A percentile compares a stretch with the other conserved stretches of the same genome.
Conservation (phyloP, 192 early-diverging fungal species). For the Entomortierella chlamydospora region DNA sequence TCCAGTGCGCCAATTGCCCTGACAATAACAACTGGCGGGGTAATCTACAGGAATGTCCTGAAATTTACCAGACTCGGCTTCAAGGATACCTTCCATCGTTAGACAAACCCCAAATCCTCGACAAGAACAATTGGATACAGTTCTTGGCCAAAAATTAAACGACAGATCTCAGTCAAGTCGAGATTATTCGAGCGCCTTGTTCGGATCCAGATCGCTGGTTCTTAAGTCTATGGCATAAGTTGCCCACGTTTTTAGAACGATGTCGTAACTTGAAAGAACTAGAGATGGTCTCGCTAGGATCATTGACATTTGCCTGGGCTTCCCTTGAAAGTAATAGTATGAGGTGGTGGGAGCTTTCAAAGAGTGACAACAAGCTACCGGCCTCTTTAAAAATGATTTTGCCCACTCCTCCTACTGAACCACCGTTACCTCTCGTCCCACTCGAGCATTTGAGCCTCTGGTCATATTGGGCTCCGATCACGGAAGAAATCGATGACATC, state of each 20-base stretch:
- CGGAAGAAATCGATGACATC: slow-evolving; percentile 4
- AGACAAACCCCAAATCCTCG: neutral
- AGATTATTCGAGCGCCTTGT: neutral
- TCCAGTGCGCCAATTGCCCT: slow-evolving; percentile 11
- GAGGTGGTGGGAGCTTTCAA: too few species aligned
- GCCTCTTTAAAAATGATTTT: too few species aligned
- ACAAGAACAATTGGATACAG: slow-evolving; percentile 13
- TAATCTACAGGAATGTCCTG: neutral
- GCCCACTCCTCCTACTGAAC: neutral
- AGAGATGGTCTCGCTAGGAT: neutral
- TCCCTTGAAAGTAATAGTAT: neutral
- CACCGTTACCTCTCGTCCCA: neutral
- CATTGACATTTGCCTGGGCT: slow-evolving; percentile 17
- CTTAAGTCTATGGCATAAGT: neutral
- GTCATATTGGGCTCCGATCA: neutral
- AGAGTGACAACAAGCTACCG: too few species aligned
- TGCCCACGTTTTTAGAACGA: neutral
- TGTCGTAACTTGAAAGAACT: slow-evolving; percentile 12
- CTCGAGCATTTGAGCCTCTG: slow-evolving; percentile 1
- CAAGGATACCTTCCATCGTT: slow-evolving; percentile 10
- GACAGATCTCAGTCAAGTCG: slow-evolving; percentile 1
- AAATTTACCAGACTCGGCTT: neutral
- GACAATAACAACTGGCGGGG: slow-evolving; percentile 4
- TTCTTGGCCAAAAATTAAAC: slow-evolving; percentile 5
- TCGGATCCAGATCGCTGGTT: neutral